Evolutionary conservation across 495 filamentous ascomycete genomes (phyloP).

Genomic region (Beverwykella pulmonaria): DNA sequence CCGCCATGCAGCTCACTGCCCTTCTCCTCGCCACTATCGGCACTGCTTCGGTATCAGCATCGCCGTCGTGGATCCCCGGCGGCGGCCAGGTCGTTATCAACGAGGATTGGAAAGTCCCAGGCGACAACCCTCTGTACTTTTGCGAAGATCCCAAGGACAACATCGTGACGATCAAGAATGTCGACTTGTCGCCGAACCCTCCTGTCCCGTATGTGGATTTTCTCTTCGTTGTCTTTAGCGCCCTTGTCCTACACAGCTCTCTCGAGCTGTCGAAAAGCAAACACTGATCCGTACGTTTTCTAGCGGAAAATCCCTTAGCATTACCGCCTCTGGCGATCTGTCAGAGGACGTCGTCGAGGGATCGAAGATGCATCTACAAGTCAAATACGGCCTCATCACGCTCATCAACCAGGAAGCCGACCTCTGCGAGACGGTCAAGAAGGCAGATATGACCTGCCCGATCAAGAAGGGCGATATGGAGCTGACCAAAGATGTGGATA

Average conservation of each 20-base stretch:
- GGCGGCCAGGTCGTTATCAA: constrained; percentile 41
- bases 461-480: constrained; percentile 72
- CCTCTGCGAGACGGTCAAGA: constrained; percentile 83
- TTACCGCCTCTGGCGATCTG: constrained; percentile 75
- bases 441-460: constrained; percentile 88
- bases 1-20: constrained; percentile 29
- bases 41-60: constrained; percentile 20
- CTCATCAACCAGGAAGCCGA: constrained; percentile 77
- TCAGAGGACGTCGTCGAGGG: constrained; percentile 69
- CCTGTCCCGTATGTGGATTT: constrained; percentile 74
- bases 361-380: constrained; percentile 75
- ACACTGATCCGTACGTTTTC: constrained; percentile 11
- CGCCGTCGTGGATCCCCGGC: constrained; percentile 25
- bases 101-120: constrained; percentile 58
- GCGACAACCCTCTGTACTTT: constrained; percentile 73
- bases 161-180: constrained; percentile 72
- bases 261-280: background rate
- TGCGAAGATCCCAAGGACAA: constrained; percentile 65
- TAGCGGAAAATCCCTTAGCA: constrained; percentile 78
- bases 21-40: constrained; percentile 25
- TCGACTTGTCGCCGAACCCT: constrained; percentile 84
- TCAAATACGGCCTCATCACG: constrained; percentile 93
- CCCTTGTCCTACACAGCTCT: background rate
- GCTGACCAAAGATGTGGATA: constrained; percentile 77
- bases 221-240: background rate